A percentile compares a stretch with the other conserved stretches of the same genome.
Evolutionary conservation across 768 basidiomycete genomes (phyloP).

Genomic region (Suillus hirtellus): DNA sequence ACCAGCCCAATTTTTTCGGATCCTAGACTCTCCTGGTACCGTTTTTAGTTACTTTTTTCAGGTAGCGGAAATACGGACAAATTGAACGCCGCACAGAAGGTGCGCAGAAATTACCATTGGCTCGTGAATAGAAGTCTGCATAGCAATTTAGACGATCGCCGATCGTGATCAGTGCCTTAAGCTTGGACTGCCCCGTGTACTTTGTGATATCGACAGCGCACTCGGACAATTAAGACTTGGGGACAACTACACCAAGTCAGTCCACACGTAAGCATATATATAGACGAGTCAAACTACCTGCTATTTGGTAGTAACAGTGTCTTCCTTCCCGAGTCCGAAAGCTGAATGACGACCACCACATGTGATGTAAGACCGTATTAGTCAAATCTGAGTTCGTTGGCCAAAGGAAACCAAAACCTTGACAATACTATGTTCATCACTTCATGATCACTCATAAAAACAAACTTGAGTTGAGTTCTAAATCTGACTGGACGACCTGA

Average conservation of each 20-base stretch:
- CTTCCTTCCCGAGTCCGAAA: not conserved
- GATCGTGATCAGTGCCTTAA: not conserved
- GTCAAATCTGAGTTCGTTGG: not conserved
- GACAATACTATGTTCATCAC: too few species aligned
- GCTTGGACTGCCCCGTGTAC: too few species aligned
- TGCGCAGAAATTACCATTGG: not conserved
- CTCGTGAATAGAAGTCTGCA: not conserved
- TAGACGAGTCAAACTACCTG: too few species aligned
- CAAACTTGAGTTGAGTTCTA: too few species aligned
- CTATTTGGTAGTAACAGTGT: too few species aligned
- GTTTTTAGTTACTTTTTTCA: not conserved
- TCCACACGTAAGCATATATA: not conserved
- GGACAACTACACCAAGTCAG: not conserved
- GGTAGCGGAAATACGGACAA: not conserved
- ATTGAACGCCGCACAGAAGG: not conserved
- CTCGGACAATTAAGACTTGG: not conserved
- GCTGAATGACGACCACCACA: not conserved
- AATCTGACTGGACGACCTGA: too few species aligned
- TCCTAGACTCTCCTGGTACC: not conserved
- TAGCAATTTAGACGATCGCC: not conserved
- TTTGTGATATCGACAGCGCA: not conserved
- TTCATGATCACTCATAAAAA: too few species aligned
- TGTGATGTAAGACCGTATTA: too few species aligned
- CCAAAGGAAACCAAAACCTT: not conserved
- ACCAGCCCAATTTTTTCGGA: not conserved